Conservation (phyloP, 108 stramenopile species). For the Aureococcus anophagefferens region DNA sequence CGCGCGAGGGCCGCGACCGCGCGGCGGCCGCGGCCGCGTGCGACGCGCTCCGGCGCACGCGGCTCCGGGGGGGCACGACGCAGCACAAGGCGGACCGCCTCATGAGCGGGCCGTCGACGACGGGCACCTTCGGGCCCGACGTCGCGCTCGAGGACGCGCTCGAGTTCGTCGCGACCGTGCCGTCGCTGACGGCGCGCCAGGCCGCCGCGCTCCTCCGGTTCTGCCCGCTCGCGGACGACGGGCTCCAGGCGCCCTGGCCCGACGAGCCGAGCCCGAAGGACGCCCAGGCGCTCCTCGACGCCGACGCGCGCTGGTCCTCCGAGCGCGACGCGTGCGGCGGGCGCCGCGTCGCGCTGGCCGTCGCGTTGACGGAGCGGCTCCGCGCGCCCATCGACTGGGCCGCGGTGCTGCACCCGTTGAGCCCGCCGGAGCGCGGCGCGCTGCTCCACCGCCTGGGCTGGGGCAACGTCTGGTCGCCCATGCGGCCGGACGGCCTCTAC, state of each 20-base stretch:
- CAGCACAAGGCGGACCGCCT: too few relatives aligned
- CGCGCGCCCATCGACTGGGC: neutral
- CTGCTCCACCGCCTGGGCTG: neutral
- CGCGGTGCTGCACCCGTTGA: neutral
- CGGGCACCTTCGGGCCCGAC: neutral
- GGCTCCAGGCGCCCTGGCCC: neutral
- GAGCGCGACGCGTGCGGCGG: neutral
- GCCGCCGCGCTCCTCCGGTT: neutral
- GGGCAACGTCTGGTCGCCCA: neutral
- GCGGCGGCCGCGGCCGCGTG: too few relatives aligned
- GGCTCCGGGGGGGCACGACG: too few relatives aligned
- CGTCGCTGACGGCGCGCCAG: neutral
- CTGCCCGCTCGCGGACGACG: neutral
- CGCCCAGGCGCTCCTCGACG: neutral
- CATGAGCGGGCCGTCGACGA: too few relatives aligned
- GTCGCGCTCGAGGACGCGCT: neutral
- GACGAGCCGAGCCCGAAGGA: too few relatives aligned
- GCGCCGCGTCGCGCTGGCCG: neutral
- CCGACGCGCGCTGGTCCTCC: neutral
- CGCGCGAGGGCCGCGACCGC: too few relatives aligned
- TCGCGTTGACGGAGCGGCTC: neutral
- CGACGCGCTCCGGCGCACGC: too few relatives aligned
- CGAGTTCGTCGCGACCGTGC: neutral
- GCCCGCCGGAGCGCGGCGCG: neutral
- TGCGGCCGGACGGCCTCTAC: neutral